phyloP scores from a whole-genome alignment of 495 filamentous ascomycete genomes.

The Aspergillus sparsus region DNA sequence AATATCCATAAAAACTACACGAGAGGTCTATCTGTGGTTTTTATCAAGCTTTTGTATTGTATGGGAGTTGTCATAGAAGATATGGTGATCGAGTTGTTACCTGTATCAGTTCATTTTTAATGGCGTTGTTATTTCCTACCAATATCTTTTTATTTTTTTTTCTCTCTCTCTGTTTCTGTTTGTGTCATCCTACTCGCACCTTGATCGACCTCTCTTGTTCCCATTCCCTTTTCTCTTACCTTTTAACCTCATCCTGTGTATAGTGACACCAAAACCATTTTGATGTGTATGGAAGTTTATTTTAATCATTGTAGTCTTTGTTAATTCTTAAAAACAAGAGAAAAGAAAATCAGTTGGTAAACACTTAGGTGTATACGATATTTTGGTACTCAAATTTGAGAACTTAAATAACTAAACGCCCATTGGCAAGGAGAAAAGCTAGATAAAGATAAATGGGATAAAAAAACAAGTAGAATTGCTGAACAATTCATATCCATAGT shows the following conservation, averaged over 20 bases:
- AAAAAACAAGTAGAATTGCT: neutral
- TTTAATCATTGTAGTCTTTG: neutral
- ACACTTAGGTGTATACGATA: too few species aligned
- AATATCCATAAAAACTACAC: neutral
- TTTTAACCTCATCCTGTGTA: slow-evolving; percentile 28
- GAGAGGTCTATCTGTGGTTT: neutral
- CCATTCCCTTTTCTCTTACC: too few species aligned
- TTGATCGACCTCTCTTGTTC: slow-evolving; percentile 13
- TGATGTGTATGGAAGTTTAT: neutral
- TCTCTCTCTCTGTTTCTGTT: too few species aligned
- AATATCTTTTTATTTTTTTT: slow-evolving; percentile 8
- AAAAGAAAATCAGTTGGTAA: neutral
- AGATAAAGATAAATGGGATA: neutral
- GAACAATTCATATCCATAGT: neutral
- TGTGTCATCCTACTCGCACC: slow-evolving; percentile 1
- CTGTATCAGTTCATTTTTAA: slow-evolving; percentile 28
- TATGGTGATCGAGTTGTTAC: slow-evolving; percentile 10
- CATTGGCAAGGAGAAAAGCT: neutral
- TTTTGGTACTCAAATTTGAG: too few species aligned
- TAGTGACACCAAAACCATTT: slow-evolving; percentile 28
- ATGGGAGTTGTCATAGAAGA: slow-evolving; percentile 16
- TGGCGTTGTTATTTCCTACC: slow-evolving; percentile 27
- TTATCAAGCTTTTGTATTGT: slow-evolving; percentile 1
- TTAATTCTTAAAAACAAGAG: neutral
- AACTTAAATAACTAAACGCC: neutral